Conservation (phyloP, 1,139 yeast genomes). For the Hanseniaspora uvarum region DNA sequence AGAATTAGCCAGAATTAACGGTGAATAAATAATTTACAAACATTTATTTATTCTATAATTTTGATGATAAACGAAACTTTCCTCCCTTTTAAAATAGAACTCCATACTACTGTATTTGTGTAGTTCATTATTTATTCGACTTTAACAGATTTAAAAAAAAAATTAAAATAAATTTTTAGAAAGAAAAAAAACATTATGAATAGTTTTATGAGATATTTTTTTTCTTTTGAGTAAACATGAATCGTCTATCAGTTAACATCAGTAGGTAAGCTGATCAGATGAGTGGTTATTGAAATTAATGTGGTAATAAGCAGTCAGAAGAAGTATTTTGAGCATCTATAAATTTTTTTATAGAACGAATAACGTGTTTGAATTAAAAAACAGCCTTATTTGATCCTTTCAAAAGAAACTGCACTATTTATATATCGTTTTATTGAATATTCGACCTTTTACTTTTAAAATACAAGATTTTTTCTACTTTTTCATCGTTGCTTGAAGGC, state of each 20-base stretch:
- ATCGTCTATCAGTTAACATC: background rate
- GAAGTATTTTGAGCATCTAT: background rate
- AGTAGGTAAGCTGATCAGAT: background rate
- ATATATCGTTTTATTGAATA: background rate
- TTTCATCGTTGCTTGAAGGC: no score
- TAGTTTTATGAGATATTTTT: background rate
- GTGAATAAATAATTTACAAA: constrained; percentile 38
- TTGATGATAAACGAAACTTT: no score
- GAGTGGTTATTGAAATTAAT: background rate
- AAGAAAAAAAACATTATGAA: background rate
- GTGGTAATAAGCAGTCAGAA: background rate
- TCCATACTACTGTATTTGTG: background rate
- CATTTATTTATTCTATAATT: no score
- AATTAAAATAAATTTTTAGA: background rate
- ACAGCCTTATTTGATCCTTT: background rate
- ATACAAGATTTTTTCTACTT: background rate
- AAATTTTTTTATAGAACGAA: background rate
- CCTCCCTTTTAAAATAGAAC: no score
- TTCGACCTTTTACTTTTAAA: background rate
- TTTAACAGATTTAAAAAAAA: background rate
- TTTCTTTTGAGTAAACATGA: background rate
- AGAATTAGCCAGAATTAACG: constrained; percentile 75
- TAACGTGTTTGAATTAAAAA: background rate
- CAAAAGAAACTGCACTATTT: background rate
- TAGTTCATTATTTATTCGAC: background rate